Base-by-base conservation (phyloP, 2,329 filamentous ascomycete genomes). In the Zasmidium citrigriseum region DNA sequence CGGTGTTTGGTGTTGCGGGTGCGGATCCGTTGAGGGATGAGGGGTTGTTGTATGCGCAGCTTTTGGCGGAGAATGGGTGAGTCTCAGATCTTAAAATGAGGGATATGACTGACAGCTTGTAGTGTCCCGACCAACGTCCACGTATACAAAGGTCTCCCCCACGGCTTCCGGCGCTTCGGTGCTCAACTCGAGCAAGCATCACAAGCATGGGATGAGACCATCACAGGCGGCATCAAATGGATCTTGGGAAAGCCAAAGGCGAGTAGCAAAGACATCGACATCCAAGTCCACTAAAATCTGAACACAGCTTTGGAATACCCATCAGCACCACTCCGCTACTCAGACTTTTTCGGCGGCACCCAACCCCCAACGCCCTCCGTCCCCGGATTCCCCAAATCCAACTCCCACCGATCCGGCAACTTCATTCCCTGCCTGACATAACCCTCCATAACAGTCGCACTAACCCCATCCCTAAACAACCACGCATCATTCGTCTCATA, bases 81-180 rank as follows among this genome's bases (percentile, higher is more conserved):
- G 60, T 55, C n/a, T n/a, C n/a, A n/a, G n/a, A n/a, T n/a, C n/a
- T n/a, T n/a, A n/a, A n/a, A n/a, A n/a, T n/a, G n/a, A n/a, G n/a
- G n/a, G n/a, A n/a, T n/a, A n/a, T n/a, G n/a, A n/a, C 14, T 29
- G 14, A 29, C 27, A 29, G n/a, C n/a, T 29, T 14, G 14, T 14
- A 29, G 34, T 12, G 79, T 85, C 0, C 77, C 82, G 0, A 83
- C 80, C 0, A 70, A 81, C 54, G 68, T 79, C 0, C 71, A 77
- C 55, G 61, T 85, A 0, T 84, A 83, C 66, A 76, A 72, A 23
- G 82, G 83, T 0, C 68, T 85, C 0, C 83, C 83, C 0, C 83
- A 85, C 70, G 79, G 78, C 0, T 83, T 83, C 63, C 69, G 77
- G 46, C 82, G 77, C 10, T 79, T 77, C 56, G 76, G 76, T 2